These are phyloP conservation scores for Pythium periplocum DNA, from an alignment of 352 stramenopile species.

Conservation along the genomic window DNA sequence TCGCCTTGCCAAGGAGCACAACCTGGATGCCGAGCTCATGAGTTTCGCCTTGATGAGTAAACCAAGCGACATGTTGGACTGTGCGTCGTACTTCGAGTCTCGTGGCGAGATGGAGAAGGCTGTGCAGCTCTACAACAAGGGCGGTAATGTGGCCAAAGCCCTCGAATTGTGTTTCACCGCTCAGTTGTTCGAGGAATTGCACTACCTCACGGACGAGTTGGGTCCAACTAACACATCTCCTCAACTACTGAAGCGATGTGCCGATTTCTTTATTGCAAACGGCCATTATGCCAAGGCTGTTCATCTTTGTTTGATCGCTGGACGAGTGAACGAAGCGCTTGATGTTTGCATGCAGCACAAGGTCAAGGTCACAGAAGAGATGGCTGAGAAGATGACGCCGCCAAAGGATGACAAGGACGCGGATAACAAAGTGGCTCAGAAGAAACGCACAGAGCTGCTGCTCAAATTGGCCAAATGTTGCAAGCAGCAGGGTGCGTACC, in stretches of 20 bases:
- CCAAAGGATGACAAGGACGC: slow-evolving; percentile 61
- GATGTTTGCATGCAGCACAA: slow-evolving; percentile 88
- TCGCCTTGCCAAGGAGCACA: slow-evolving; percentile 85
- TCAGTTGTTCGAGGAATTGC: slow-evolving; percentile 83
- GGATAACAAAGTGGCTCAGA: slow-evolving; percentile 36
- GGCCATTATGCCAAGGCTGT: slow-evolving; percentile 90
- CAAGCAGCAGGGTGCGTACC: slow-evolving; percentile 90
- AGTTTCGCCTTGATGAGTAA: slow-evolving; percentile 89
- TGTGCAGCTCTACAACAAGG: slow-evolving; percentile 92
- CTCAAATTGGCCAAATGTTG: slow-evolving; percentile 89
- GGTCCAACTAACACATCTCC: slow-evolving; percentile 57
- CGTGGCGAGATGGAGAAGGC: slow-evolving; percentile 93
- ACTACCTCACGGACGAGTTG: slow-evolving; percentile 82
- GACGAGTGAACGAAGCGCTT: slow-evolving; percentile 72
- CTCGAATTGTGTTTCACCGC: slow-evolving; percentile 92
- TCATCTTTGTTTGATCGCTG: slow-evolving; percentile 77
- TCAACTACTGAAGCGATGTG: slow-evolving; percentile 86
- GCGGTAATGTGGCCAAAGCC: slow-evolving; percentile 87
- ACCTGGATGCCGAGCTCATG: slow-evolving; percentile 90
- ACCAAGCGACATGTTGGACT: slow-evolving; percentile 84
- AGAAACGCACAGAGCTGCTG: slow-evolving; percentile 76
- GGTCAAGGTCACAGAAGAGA: slow-evolving; percentile 88
- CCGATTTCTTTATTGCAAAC: slow-evolving; percentile 92
- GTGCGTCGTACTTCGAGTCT: slow-evolving; percentile 89
- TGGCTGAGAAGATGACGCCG: slow-evolving; percentile 91